Conservation (phyloP, 2,329 filamentous ascomycete genomes). For the Graphiopsis chlorocephala region DNA sequence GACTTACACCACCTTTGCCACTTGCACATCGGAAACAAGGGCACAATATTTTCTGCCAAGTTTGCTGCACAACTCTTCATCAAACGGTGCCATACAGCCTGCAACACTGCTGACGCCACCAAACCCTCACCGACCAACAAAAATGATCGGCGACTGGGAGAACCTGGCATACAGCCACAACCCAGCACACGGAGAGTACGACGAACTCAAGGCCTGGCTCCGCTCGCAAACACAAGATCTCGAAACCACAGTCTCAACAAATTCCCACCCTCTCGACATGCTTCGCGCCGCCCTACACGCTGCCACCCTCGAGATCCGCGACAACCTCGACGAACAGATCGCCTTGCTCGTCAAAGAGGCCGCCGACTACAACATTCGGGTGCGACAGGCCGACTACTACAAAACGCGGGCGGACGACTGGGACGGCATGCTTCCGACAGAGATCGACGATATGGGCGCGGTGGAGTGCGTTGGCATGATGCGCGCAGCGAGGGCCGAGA, state of each 20-base stretch:
- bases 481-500: slow-evolving; percentile 8
- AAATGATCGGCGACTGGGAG: slow-evolving; percentile 12
- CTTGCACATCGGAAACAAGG: not conserved
- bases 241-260: not conserved
- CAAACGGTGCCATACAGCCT: not conserved
- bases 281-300: not conserved
- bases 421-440: slow-evolving; percentile 2
- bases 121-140: not conserved
- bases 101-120: not conserved
- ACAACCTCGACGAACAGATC: slow-evolving; percentile 11
- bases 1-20: not conserved
- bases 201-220: slow-evolving; percentile 13
- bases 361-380: not conserved
- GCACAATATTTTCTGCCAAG: not conserved
- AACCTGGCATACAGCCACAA: not conserved
- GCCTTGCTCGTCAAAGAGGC: slow-evolving; percentile 6
- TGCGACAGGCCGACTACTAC: slow-evolving; percentile 3
- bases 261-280: not conserved
- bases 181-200: not conserved
- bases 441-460: not conserved
- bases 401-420: slow-evolving; percentile 1
- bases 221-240: slow-evolving; percentile 11
- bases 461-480: not conserved
- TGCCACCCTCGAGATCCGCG: slow-evolving; percentile 4
- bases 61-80: not conserved